Conservation (phyloP, 2,329 filamentous ascomycete species). For the Pyrenochaeta sp. region DNA sequence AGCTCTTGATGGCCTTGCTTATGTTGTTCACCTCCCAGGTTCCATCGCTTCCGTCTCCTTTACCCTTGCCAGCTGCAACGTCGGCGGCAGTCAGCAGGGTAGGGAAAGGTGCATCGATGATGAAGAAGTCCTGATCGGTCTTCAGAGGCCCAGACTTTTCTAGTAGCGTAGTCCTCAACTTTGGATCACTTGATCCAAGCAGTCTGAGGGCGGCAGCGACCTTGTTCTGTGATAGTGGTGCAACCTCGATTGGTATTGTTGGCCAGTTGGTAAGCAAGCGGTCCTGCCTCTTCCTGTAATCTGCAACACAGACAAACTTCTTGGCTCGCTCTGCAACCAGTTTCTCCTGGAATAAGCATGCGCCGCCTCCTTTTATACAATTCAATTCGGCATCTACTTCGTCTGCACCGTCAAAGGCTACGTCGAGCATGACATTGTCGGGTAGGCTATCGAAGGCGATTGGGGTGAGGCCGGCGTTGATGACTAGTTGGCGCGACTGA, state of each 20-base stretch:
- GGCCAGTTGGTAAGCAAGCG: slow-evolving; percentile 81
- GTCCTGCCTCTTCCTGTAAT: slow-evolving; percentile 87
- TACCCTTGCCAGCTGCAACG: slow-evolving; percentile 52
- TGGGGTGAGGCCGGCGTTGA: slow-evolving; percentile 77
- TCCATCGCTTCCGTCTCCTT: slow-evolving; percentile 67
- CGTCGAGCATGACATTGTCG: slow-evolving; percentile 72
- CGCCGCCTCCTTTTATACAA: slow-evolving; percentile 96
- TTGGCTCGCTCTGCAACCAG: slow-evolving; percentile 84
- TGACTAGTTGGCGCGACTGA: slow-evolving; percentile 87
- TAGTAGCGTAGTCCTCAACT: slow-evolving; percentile 75
- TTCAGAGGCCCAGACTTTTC: slow-evolving; percentile 84
- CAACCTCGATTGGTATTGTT: slow-evolving; percentile 89
- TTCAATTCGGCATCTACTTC: slow-evolving; percentile 96
- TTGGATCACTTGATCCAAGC: slow-evolving; percentile 76
- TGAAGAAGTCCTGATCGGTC: slow-evolving; percentile 86
- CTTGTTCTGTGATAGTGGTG: slow-evolving; percentile 80
- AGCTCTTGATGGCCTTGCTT: slow-evolving; percentile 76
- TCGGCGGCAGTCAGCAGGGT: slow-evolving; percentile 72
- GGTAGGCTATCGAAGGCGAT: slow-evolving; percentile 81
- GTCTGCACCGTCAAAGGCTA: slow-evolving; percentile 95
- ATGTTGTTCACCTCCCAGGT: slow-evolving; percentile 83
- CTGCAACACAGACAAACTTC: slow-evolving; percentile 88
- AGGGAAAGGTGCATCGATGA: slow-evolving; percentile 90
- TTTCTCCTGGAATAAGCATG: slow-evolving; percentile 98
- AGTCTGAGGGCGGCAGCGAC: slow-evolving; percentile 76